Base-by-base conservation (phyloP, 495 filamentous ascomycete genomes). In the Talaromyces ruber region DNA sequence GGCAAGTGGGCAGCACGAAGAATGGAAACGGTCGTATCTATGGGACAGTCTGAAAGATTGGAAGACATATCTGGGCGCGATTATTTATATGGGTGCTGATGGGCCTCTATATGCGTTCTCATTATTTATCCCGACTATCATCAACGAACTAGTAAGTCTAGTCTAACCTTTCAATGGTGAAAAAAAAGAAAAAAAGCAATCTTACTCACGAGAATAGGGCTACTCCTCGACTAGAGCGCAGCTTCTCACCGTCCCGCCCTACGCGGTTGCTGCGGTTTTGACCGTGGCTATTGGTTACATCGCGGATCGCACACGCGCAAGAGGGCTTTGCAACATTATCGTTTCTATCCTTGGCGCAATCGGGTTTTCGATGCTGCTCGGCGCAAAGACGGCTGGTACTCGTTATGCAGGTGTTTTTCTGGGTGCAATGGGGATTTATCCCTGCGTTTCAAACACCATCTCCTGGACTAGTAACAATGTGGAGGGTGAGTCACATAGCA, bases 391-490 rank as follows among this genome's bases (percentile, higher is more conserved):
- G 14, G 72, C 90, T 0, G 80, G 80, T 2, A 82, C 90, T 5
- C 86, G 88, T 61, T 98, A 97, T 68, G 88, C 87, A 0, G 93
- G 88, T 8, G 88, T 84, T 0, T 98, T 96, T 75, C 78, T 98
- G 1, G 91, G 86, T 6, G 93, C 93, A 0, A 73, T 93, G 58
- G 93, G 93, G 0, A 97, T 97, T 66, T 98, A 97, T 67, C 93
- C 93, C 0, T 88, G 84, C 71, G 91, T 97, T 64, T 73, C 93
- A n/a, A 96, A 96, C 69, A 95, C 92, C 0, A 91, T 98, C 63
- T 84, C 86, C 25, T 98, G 93, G 93, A 74, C 87, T 18, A 84
- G 84, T 53, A 98, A 98, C 74, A 98, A 98, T 65, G 84, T 84
- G 25, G 93, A 96, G 74, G 93, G 76, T 76, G 59, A 43, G 29